Base-by-base conservation (phyloP, 495 filamentous ascomycete genomes). In the Penicilliopsis zonata region DNA sequence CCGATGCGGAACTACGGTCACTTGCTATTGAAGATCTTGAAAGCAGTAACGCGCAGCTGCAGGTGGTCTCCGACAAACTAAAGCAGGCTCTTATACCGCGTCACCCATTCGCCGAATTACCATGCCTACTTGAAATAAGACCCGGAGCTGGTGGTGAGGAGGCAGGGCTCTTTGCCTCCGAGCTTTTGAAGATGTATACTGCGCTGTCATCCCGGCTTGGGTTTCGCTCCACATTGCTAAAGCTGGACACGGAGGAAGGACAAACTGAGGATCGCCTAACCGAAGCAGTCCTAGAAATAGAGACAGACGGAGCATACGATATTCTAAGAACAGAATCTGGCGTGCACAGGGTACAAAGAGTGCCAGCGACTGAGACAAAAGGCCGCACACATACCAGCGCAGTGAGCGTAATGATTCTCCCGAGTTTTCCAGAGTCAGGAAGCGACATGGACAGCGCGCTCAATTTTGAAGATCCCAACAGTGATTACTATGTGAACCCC, bases 81-180 rank as follows among this genome's bases (percentile, higher is more conserved):
- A 81, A 80, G 23, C 69, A 69, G 12, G 67, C 80, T 9, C 72
- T 98, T 32, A 78, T 93, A 19, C 88, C 88, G 4, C 71, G 73
- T 30, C 86, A 98, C 47, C 88, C 92, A 4, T 98, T 96, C 49
- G 84, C 84, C n/a, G 70, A 85, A 35, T 74, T 98, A 42, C 83
- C 86, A 25, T 94, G 88, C 42, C 63, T 98, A 22, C 52, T 98
- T 22, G 90, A 98, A 54, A 81, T 98, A 21, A 74, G 86, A 2
- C 90, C 90, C 4, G 90, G 90, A 2, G 86, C 84, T n/a, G 90
- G 90, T 26, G 90, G 90, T 10, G 76, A 79, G 37, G 90, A 98
- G 53, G 88, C 88, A 2, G 78, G 79, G 9, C 67, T 93, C 35
- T 98, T 98, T 42, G 85, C 86, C 21, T 78, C 74, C 27, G 78